Conservation (phyloP, 441 rosid genomes). For the Jatropha podagrica region DNA sequence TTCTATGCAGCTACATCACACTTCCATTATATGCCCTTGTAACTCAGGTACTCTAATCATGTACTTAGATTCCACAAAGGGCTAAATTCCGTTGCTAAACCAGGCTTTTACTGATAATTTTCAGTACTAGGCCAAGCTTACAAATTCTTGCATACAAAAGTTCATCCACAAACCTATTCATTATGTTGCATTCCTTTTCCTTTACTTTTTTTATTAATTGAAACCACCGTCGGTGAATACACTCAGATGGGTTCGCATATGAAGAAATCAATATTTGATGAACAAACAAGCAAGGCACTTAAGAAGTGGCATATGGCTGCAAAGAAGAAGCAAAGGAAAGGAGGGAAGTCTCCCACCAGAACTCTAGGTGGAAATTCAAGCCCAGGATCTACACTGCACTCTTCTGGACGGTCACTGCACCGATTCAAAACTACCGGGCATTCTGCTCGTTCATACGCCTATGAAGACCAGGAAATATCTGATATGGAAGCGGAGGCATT, state of each 20-base stretch:
- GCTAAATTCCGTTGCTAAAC: not conserved
- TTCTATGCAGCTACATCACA: slow-evolving; percentile 88
- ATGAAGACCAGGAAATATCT: slow-evolving; percentile 52
- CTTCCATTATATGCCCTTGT: slow-evolving; percentile 94
- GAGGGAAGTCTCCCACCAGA: slow-evolving; percentile 45
- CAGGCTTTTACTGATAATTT: not conserved
- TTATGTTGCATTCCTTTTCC: not conserved
- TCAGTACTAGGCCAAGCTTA: not conserved
- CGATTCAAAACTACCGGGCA: slow-evolving; percentile 87
- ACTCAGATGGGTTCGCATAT: slow-evolving; percentile 84
- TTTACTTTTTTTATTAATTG: not conserved
- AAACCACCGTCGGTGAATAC: not conserved
- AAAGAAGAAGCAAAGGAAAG: slow-evolving; percentile 54
- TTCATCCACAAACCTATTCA: not conserved
- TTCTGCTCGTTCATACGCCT: slow-evolving; percentile 40
- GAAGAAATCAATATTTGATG: slow-evolving; percentile 90
- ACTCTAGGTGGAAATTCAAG: slow-evolving; percentile 51
- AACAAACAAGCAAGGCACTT: slow-evolving; percentile 85
- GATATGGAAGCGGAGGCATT: slow-evolving; percentile 60
- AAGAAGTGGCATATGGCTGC: slow-evolving; percentile 86
- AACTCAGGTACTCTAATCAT: slow-evolving; percentile 59
- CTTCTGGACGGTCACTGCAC: slow-evolving; percentile 43
- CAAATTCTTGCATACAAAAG: not conserved
- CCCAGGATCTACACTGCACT: slow-evolving; percentile 34
- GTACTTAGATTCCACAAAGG: not conserved